Evolutionary conservation across 2,329 filamentous ascomycete species (phyloP).

Genomic region (Claviceps sp.): DNA sequence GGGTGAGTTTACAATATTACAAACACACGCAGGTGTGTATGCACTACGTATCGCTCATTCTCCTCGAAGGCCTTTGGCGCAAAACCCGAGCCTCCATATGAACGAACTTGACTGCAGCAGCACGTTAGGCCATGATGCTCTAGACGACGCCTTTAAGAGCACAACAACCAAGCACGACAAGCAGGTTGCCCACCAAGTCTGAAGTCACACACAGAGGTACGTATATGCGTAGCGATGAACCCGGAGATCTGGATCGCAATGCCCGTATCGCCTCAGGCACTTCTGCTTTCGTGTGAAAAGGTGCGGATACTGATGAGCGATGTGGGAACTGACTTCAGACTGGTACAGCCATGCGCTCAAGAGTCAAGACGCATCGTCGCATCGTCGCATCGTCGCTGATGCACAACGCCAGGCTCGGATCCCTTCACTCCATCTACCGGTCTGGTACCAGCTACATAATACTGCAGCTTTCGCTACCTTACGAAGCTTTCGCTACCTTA

Average conservation of each 20-base stretch:
- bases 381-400: neutral
- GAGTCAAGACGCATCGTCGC: neutral
- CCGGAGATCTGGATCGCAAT: conserved; percentile 6
- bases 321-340: neutral
- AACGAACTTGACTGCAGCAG: neutral
- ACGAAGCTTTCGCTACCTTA: conserved; percentile 5
- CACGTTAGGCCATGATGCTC: neutral
- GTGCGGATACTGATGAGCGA: neutral
- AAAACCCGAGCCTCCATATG: neutral
- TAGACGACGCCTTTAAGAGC: neutral
- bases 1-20: neutral
- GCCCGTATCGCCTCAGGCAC: neutral
- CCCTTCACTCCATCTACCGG: conserved; percentile 3
- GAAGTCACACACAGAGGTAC: neutral
- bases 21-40: too few relatives aligned
- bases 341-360: neutral
- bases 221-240: neutral
- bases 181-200: neutral
- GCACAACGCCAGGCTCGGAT: neutral
- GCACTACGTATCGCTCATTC: neutral
- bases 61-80: neutral
- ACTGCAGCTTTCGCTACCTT: conserved; percentile 6
- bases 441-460: conserved; percentile 9
- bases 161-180: neutral
- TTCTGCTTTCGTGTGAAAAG: neutral